Conservation (phyloP, 306 rosid genomes). For the Prosopis cineraria region DNA sequence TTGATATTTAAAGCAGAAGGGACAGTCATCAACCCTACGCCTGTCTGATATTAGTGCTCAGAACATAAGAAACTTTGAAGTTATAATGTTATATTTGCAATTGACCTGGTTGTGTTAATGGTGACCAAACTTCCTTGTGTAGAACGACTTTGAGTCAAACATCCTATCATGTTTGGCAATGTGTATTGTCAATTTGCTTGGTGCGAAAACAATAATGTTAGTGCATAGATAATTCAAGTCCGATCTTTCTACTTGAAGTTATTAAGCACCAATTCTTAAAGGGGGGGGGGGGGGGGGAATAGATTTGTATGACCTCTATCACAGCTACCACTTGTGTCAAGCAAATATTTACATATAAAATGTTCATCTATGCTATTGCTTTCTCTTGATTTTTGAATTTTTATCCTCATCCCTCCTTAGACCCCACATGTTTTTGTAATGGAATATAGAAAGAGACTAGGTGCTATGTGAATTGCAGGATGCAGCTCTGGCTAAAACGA, state of each 20-base stretch:
- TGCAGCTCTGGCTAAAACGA: conserved; percentile 65
- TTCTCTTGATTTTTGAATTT: neutral
- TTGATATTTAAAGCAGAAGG: neutral
- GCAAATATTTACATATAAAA: neutral
- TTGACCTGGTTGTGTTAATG: neutral
- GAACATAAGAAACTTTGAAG: neutral
- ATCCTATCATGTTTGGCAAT: neutral
- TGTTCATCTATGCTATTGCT: neutral
- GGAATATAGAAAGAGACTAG: conserved; percentile 8
- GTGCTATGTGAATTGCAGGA: conserved; percentile 59
- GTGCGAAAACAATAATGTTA: neutral
- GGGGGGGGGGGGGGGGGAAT: no score
- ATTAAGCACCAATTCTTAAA: no score
- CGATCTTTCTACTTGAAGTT: neutral
- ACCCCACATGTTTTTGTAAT: neutral
- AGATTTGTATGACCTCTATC: no score
- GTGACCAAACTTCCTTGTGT: neutral
- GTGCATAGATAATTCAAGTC: no score
- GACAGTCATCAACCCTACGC: neutral
- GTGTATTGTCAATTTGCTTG: neutral
- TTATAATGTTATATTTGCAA: neutral
- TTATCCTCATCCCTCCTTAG: neutral
- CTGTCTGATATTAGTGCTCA: conserved; percentile 3
- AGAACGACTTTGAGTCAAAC: neutral
- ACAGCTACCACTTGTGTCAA: no score